These are phyloP conservation scores for Chlamydomonas sp. DNA, from an alignment of 139 green algal species.

Conservation along the genomic window DNA sequence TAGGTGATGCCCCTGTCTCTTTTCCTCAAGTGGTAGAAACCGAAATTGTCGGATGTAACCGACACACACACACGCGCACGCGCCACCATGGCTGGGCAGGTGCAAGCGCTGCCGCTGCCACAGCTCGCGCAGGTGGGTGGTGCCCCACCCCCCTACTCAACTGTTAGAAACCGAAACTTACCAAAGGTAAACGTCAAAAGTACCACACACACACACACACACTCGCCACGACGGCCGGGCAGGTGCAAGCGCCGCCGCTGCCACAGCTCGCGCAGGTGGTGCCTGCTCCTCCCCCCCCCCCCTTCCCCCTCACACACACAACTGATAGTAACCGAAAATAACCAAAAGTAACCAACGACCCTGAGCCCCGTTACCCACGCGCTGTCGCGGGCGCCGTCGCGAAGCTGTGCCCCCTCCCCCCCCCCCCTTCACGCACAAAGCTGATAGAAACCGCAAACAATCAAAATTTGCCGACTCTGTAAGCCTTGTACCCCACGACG, in stretches of 20 bases:
- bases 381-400: too few relatives aligned
- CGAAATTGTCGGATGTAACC: neutral
- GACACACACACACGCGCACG: neutral
- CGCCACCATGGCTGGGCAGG: conserved; percentile 18
- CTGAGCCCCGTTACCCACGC: too few relatives aligned
- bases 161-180: neutral
- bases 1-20: neutral
- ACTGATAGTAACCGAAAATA: neutral
- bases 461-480: too few relatives aligned
- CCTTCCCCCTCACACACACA: too few relatives aligned
- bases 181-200: too few relatives aligned
- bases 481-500: too few relatives aligned
- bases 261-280: conserved; percentile 19
- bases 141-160: too few relatives aligned
- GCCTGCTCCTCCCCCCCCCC: too few relatives aligned
- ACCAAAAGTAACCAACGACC: neutral
- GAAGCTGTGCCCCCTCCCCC: too few relatives aligned
- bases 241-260: conserved; percentile 33
- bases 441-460: too few relatives aligned
- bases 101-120: conserved; percentile 32
- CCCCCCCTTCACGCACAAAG: too few relatives aligned
- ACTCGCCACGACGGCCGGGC: conserved; percentile 4
- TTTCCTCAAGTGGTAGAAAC: too few relatives aligned
- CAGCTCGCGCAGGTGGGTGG: conserved; percentile 17
- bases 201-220: neutral